phyloP scores from a whole-genome alignment of 1,284 basidiomycete genomes.

The Malassezia sympodialis region DNA sequence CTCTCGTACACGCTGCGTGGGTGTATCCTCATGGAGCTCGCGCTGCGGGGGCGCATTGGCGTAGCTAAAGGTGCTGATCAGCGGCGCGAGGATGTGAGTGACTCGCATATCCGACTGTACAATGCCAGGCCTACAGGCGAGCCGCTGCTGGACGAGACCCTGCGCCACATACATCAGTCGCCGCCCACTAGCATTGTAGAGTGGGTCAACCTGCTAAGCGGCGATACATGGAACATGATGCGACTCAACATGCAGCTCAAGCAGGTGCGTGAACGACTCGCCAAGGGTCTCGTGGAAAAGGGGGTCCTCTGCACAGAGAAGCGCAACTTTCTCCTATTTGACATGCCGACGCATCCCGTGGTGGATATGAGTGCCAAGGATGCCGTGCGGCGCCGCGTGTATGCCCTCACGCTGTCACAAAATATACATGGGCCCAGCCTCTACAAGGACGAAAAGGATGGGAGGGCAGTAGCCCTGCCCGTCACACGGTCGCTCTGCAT shows the following conservation, averaged over 20 bases:
- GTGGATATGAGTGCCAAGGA: slow-evolving; percentile 40
- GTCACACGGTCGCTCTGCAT: slow-evolving; percentile 38
- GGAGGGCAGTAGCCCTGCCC: slow-evolving; percentile 22
- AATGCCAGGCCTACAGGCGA: slow-evolving; percentile 40
- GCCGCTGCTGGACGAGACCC: slow-evolving; percentile 42
- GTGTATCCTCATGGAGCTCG: slow-evolving; percentile 44
- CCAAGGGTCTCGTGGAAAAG: slow-evolving; percentile 47
- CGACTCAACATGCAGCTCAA: slow-evolving; percentile 46
- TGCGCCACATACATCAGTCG: slow-evolving; percentile 39
- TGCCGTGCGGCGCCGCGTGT: slow-evolving; percentile 37
- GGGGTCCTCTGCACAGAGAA: slow-evolving; percentile 47
- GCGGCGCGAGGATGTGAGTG: slow-evolving; percentile 22
- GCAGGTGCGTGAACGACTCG: slow-evolving; percentile 45
- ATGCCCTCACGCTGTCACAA: slow-evolving; percentile 31
- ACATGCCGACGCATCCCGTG: slow-evolving; percentile 48
- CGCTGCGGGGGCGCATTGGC: slow-evolving; percentile 35
- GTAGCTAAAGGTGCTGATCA: slow-evolving; percentile 30
- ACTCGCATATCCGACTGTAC: slow-evolving; percentile 39
- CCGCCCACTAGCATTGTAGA: slow-evolving; percentile 35
- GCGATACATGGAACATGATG: slow-evolving; percentile 47
- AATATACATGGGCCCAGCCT: slow-evolving; percentile 26
- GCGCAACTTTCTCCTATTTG: slow-evolving; percentile 46
- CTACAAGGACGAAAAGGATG: slow-evolving; percentile 30
- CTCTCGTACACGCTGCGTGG: slow-evolving; percentile 46
- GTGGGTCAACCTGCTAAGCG: slow-evolving; percentile 46